phyloP scores from a whole-genome alignment of 345 rosid genomes.

The Euphorbia lathyris region DNA sequence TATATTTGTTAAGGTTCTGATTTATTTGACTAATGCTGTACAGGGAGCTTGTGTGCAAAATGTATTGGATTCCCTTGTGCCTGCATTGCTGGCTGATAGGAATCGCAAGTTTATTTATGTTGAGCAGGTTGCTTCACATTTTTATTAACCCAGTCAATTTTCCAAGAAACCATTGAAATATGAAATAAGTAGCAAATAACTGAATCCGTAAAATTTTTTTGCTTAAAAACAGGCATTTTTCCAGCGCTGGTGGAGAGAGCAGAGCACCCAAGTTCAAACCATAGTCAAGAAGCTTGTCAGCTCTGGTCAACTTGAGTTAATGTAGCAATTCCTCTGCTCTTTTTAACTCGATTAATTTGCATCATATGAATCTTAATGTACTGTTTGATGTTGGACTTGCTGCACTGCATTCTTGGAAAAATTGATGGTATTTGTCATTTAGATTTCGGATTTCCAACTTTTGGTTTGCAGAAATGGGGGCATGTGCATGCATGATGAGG shows the following conservation, averaged over 20 bases:
- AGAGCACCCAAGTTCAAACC: slow-evolving; percentile 34
- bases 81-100: slow-evolving; percentile 47
- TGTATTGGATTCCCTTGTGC: slow-evolving; percentile 48
- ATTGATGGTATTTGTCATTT: neutral
- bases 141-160: neutral
- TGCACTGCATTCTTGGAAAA: neutral
- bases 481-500: slow-evolving; percentile 57
- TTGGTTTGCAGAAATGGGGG: slow-evolving; percentile 52
- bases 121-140: slow-evolving; percentile 39
- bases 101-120: slow-evolving; percentile 55
- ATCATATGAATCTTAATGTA: neutral
- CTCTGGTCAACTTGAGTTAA: slow-evolving; percentile 51
- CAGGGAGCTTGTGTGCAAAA: slow-evolving; percentile 58
- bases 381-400: neutral
- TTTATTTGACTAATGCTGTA: slow-evolving; percentile 7
- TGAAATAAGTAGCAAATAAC: neutral
- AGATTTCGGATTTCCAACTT: neutral
- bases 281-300: slow-evolving; percentile 37
- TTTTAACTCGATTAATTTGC: neutral
- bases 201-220: neutral
- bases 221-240: slow-evolving; percentile 43
- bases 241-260: slow-evolving; percentile 60
- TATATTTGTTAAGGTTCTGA: neutral
- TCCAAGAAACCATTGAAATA: neutral
- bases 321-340: slow-evolving; percentile 21